These are phyloP conservation scores for Agaricus sinodeliciosus DNA, from an alignment of 768 basidiomycete species.

Conservation along the genomic window DNA sequence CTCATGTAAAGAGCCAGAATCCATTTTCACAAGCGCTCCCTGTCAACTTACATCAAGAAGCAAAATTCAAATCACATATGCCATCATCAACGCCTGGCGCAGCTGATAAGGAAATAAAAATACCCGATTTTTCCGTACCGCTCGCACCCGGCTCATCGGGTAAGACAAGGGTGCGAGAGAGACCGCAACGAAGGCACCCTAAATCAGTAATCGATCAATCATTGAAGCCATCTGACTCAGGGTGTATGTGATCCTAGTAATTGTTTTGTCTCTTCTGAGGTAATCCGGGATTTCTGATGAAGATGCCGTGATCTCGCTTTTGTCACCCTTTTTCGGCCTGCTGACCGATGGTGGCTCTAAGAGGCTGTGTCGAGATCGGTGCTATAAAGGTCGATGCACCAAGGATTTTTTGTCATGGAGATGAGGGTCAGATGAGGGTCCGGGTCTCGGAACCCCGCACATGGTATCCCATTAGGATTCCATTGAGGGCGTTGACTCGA, in stretches of 20 bases:
- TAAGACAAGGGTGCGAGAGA: constrained; percentile 1
- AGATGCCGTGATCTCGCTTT: not conserved
- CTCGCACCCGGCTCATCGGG: constrained; percentile 8
- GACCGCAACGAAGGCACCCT: constrained; percentile 3
- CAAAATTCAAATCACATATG: constrained; percentile 7
- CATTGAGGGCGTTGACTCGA: not conserved
- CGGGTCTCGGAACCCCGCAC: not conserved
- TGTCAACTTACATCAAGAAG: not conserved
- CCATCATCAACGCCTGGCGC: not conserved
- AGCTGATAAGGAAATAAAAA: constrained; percentile 10
- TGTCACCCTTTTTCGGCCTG: constrained; percentile 4
- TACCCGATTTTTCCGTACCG: constrained; percentile 12
- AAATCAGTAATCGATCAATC: constrained; percentile 6
- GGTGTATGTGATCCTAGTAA: constrained; percentile 7
- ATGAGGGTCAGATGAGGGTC: too few relatives aligned
- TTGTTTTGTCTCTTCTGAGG: not conserved
- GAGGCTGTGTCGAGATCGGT: constrained; percentile 10
- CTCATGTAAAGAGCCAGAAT: too few relatives aligned
- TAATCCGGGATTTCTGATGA: constrained; percentile 10
- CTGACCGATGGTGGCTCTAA: constrained; percentile 2
- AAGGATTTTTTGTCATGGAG: constrained; percentile 8
- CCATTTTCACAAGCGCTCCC: not conserved
- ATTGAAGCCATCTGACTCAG: constrained; percentile 7
- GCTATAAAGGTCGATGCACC: not conserved
- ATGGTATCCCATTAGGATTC: constrained; percentile 3